Conservation (phyloP, 129 eudicot genomes). For the Flaveria sonorensis region DNA sequence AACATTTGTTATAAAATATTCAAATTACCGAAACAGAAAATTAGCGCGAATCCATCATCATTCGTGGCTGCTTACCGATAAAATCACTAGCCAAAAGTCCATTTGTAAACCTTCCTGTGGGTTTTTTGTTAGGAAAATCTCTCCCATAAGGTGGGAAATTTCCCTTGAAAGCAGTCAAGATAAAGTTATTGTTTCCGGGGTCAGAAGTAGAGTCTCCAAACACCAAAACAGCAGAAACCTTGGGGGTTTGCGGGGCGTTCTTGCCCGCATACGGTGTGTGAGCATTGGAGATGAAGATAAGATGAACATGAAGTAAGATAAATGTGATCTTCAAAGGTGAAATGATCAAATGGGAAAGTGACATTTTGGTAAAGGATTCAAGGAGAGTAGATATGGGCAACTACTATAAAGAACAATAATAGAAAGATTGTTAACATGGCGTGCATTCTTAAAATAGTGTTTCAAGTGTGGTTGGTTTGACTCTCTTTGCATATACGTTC, state of each 20-base stretch:
- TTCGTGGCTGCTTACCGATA: conserved; percentile 30
- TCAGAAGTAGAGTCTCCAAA: conserved; percentile 86
- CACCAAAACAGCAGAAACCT: conserved; percentile 56
- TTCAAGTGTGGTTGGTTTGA: conserved; percentile 45
- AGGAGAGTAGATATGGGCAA: conserved; percentile 36
- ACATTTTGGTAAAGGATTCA: conserved; percentile 30
- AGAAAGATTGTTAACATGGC: conserved; percentile 17
- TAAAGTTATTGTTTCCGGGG: conserved; percentile 68
- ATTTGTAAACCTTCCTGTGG: conserved; percentile 74
- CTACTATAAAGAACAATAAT: conserved; percentile 4
- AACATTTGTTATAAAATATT: not conserved
- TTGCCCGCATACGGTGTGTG: conserved; percentile 11
- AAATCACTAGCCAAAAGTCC: conserved; percentile 52
- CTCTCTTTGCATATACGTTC: conserved; percentile 3
- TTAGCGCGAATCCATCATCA: not conserved
- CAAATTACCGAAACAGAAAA: not conserved
- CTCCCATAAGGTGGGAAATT: conserved; percentile 77
- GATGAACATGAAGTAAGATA: conserved; percentile 17
- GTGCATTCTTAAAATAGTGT: conserved; percentile 33
- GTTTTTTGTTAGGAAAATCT: conserved; percentile 51
- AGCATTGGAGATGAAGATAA: conserved; percentile 32
- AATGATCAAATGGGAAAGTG: not conserved
- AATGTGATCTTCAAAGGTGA: conserved; percentile 12
- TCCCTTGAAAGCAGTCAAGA: conserved; percentile 48
- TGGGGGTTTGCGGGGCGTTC: conserved; percentile 6